These are phyloP conservation scores for Anisodus tanguticus DNA, from an alignment of 257 asterid genomes.

Conservation along the genomic window DNA sequence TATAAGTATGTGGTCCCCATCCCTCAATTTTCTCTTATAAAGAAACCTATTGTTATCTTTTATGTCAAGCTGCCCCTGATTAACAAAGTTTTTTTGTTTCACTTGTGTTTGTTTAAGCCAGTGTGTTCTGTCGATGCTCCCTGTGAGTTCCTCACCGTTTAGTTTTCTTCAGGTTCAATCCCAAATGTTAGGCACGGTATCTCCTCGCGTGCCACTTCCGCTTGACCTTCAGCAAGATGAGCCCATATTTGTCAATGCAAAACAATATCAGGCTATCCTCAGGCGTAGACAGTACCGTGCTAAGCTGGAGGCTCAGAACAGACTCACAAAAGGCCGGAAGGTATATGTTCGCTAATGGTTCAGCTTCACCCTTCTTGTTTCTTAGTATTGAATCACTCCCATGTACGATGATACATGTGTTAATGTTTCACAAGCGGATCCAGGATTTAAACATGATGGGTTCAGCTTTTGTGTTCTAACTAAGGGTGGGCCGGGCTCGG, in stretches of 20 bases:
- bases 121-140: not conserved
- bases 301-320: constrained; percentile 41
- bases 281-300: constrained; percentile 46
- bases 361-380: not conserved
- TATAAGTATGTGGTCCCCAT: not conserved
- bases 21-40: not conserved
- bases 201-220: constrained; percentile 41
- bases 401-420: not conserved
- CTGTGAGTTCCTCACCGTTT: constrained; percentile 21
- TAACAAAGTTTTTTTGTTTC: not conserved
- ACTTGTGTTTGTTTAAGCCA: not conserved
- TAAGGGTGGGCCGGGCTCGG: too few relatives aligned
- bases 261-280: constrained; percentile 45
- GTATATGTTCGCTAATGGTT: constrained; percentile 24
- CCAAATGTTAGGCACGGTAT: constrained; percentile 35
- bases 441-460: not conserved
- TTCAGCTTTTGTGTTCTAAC: not conserved
- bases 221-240: constrained; percentile 36
- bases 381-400: not conserved
- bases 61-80: constrained; percentile 12
- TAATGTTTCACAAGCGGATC: not conserved
- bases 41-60: not conserved
- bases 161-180: constrained; percentile 40
- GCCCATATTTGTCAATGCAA: constrained; percentile 47
- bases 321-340: constrained; percentile 34